Percentiles rank a stretch among this genome's conserved stretches.
Evolutionary conservation across 768 basidiomycete species (phyloP).

Genomic region (Rhodocollybia butyracea): DNA sequence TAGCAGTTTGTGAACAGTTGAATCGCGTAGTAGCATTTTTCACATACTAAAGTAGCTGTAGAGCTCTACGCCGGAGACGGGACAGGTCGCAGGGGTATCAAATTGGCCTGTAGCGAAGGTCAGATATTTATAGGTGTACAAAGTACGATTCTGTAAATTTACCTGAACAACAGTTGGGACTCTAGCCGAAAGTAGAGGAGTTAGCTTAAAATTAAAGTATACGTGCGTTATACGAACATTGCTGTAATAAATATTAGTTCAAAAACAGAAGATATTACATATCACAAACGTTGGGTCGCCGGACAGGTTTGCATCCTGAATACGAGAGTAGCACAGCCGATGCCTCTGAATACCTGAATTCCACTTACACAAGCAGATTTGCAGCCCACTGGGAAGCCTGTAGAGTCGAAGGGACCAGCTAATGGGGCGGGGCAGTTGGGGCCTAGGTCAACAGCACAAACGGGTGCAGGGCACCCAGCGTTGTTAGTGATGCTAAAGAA

Average conservation of each 20-base stretch:
- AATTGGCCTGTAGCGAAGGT: no score
- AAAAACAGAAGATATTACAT: not conserved
- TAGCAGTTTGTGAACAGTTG: not conserved
- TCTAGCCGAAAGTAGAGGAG: not conserved
- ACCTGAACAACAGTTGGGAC: constrained; percentile 23
- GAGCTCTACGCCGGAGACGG: constrained; percentile 40
- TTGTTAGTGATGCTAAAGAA: constrained; percentile 28
- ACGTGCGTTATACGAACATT: no score
- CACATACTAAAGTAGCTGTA: constrained; percentile 47
- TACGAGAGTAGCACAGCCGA: not conserved
- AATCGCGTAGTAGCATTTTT: not conserved
- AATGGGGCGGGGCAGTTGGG: constrained; percentile 28
- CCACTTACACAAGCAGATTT: constrained; percentile 34
- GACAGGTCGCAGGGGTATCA: constrained; percentile 43
- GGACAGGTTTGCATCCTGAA: constrained; percentile 27
- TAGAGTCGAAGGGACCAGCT: constrained; percentile 22
- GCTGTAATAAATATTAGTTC: no score
- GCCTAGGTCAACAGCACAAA: constrained; percentile 45
- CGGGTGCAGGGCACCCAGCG: constrained; percentile 33
- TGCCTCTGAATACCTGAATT: not conserved
- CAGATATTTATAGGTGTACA: no score
- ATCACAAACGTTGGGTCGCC: constrained; percentile 23
- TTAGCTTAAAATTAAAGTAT: no score
- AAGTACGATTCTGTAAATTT: no score
- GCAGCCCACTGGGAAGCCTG: constrained; percentile 37